Evolutionary conservation across 1,284 basidiomycete species (phyloP).

Genomic region (Tilletia indica): DNA sequence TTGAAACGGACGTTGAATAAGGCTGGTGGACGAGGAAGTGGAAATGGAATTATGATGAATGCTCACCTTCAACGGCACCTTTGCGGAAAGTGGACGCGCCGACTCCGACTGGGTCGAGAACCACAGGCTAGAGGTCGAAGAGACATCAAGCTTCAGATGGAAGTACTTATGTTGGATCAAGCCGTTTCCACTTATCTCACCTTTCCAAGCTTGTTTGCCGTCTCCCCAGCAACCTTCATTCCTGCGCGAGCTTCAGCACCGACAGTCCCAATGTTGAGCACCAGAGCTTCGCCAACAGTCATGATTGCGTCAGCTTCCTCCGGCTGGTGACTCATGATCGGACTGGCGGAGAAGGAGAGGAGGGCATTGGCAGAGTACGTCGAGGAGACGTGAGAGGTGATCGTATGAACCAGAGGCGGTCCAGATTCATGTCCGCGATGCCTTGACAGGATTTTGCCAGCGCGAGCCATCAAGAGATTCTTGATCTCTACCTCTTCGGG

Average conservation of each 20-base stretch:
- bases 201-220: conserved; percentile 39
- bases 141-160: conserved; percentile 66
- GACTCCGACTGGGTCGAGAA: conserved; percentile 91
- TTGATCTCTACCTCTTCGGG: neutral
- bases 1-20: neutral
- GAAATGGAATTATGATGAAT: too few relatives aligned
- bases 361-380: conserved; percentile 90
- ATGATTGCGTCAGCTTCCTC: conserved; percentile 80
- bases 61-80: conserved; percentile 59
- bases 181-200: conserved; percentile 1
- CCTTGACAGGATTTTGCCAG: conserved; percentile 18
- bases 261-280: conserved; percentile 90
- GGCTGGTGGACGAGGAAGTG: too few relatives aligned
- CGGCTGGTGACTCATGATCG: conserved; percentile 72
- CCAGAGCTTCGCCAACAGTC: conserved; percentile 67
- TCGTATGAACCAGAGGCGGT: conserved; percentile 61
- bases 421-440: conserved; percentile 31
- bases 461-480: neutral
- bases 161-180: conserved; percentile 45
- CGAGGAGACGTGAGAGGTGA: conserved; percentile 85
- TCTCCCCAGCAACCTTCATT: conserved; percentile 75
- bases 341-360: conserved; percentile 81
- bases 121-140: conserved; percentile 68
- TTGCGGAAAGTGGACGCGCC: conserved; percentile 77
- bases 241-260: conserved; percentile 64